These are phyloP conservation scores for Hordeum marinum DNA, from an alignment of 176 grass and related monocot genomes.

Conservation along the genomic window DNA sequence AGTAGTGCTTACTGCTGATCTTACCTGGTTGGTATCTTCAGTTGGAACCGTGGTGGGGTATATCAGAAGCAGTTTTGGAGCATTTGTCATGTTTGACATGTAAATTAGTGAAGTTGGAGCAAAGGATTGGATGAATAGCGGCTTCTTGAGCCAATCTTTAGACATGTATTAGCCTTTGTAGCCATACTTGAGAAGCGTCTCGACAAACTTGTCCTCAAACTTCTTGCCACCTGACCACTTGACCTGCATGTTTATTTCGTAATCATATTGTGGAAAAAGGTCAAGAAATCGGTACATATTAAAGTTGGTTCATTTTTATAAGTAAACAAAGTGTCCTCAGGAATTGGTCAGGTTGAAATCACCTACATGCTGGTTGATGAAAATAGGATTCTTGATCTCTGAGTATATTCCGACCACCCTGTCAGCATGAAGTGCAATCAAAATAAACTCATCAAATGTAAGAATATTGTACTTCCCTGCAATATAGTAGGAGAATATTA, in stretches of 20 bases:
- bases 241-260: conserved; percentile 42
- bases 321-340: not conserved
- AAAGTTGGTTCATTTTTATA: not conserved
- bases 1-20: not conserved
- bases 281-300: not conserved
- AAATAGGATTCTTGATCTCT: conserved; percentile 67
- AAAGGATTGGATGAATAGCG: conserved; percentile 74
- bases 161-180: conserved; percentile 73
- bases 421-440: conserved; percentile 47
- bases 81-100: conserved; percentile 66
- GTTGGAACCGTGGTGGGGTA: conserved; percentile 44
- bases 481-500: conserved; percentile 6
- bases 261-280: not conserved
- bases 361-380: conserved; percentile 78
- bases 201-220: conserved; percentile 75
- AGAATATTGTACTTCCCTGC: conserved; percentile 72
- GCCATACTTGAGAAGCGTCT: conserved; percentile 57
- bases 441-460: conserved; percentile 74
- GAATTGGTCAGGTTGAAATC: not conserved
- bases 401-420: conserved; percentile 79
- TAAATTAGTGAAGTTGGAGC: conserved; percentile 76
- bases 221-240: conserved; percentile 56
- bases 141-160: conserved; percentile 60
- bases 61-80: conserved; percentile 73
- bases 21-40: conserved; percentile 83